Evolutionary conservation across 1,284 basidiomycete species (phyloP), one percentile per base, ranked within the genome.

Genomic region (Microbotryum lychnidis-dioicae): DNA sequence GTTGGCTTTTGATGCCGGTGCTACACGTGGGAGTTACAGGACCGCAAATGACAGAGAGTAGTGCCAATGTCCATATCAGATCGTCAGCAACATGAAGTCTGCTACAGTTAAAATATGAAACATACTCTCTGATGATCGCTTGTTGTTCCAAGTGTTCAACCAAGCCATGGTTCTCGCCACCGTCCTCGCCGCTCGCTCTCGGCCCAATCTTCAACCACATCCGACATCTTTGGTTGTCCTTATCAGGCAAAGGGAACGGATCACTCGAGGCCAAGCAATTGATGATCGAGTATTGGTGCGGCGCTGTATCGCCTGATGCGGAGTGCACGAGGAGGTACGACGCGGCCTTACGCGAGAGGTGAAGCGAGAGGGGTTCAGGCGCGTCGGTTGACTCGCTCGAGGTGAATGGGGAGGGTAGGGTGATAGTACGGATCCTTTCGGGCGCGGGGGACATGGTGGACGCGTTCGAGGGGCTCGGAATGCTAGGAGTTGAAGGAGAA

Each of bases 191-290:
- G 21, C 20, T 16, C 27, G 46, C 37, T 4, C 54, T 47, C 20
- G 54, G 45, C 16, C 54, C 54, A 48, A 56, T 56, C 54, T 56
- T 56, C 20, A 56, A 18, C 54, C 54, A 56, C 20, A 56, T 12
- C 29, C 54, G 20, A 27, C n/a, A 21, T 21, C 54, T 20, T 16
- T 47, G 37, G 6, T 12, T 47, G 2, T 29, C 31, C n/a, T 29
- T n/a, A n/a, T n/a, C 20, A 29, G n/a, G 54, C 45, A 31, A 12
- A 2, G 54, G 54, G 10, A 56, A 56, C 29, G 54, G 54, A 20
- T 56, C 45, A 31, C 27, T 21, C 46, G 6, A n/a, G 20, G 48
- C 45, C 29, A 56, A 44, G 27, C 45, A 45, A 27, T 56, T 56
- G n/a, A 56, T 31, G 46, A 56, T 37, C 5, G 45, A n/a, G 27